Conservation (phyloP, 2,329 filamentous ascomycete species). For the Curvularia sp. region DNA sequence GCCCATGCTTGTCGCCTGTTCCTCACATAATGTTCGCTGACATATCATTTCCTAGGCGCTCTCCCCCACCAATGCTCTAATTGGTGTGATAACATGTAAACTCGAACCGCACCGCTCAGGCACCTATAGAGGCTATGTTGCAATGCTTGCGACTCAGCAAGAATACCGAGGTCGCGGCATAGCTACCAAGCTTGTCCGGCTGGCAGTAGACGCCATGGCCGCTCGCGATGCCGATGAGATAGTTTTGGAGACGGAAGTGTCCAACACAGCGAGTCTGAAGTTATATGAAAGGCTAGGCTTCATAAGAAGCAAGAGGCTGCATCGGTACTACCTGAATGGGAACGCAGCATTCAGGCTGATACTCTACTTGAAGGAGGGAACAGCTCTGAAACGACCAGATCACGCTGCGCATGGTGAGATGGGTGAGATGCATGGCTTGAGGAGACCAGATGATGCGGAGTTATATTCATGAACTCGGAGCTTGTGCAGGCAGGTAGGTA, state of each 20-base stretch:
- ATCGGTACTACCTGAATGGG: constrained; percentile 95
- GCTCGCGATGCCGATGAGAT: constrained; percentile 87
- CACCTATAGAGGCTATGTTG: constrained; percentile 91
- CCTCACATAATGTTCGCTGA: not conserved
- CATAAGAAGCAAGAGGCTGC: constrained; percentile 86
- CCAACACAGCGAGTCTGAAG: constrained; percentile 86
- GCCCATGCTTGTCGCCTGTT: not conserved
- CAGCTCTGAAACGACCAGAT: constrained; percentile 41
- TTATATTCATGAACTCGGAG: constrained; percentile 11
- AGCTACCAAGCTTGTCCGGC: constrained; percentile 82
- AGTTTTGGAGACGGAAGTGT: constrained; percentile 94
- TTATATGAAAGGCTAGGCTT: constrained; percentile 94
- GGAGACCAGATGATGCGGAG: constrained; percentile 15
- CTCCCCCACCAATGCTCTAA: constrained; percentile 61
- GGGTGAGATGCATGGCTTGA: constrained; percentile 9
- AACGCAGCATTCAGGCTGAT: constrained; percentile 92
- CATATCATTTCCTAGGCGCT: constrained; percentile 35
- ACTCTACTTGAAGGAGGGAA: constrained; percentile 70
- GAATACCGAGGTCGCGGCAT: constrained; percentile 83
- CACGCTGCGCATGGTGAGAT: constrained; percentile 10
- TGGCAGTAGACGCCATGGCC: constrained; percentile 90
- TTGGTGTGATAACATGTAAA: constrained; percentile 94
- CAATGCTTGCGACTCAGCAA: constrained; percentile 93
- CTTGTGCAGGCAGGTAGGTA: not conserved
- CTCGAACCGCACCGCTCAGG: constrained; percentile 88